Conservation (phyloP, 805 yeast genomes). For the Metahyphopichia silvanorum region DNA sequence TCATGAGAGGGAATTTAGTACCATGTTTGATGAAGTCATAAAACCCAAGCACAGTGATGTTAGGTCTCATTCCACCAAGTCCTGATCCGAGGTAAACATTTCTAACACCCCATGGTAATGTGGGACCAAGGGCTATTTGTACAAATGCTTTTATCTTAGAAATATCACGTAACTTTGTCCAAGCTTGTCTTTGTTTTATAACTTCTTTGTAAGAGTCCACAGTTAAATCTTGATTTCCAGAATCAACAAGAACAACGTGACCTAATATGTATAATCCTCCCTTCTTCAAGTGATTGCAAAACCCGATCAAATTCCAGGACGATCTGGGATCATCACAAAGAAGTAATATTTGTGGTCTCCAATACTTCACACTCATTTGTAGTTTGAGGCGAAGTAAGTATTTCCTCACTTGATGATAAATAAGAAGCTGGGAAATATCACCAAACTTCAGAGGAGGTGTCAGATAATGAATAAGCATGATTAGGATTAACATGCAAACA, state of each 20-base stretch:
- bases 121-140: slow-evolving; percentile 84
- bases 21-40: slow-evolving; percentile 59
- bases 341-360: slow-evolving; percentile 94
- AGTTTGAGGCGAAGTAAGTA: slow-evolving; percentile 77
- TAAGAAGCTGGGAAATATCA: slow-evolving; percentile 92
- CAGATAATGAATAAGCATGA: slow-evolving; percentile 78
- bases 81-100: slow-evolving; percentile 92
- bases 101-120: slow-evolving; percentile 91
- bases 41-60: slow-evolving; percentile 88
- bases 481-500: slow-evolving; percentile 59
- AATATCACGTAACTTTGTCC: slow-evolving; percentile 79
- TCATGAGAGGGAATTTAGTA: slow-evolving; percentile 22
- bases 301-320: slow-evolving; percentile 85
- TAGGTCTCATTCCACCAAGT: slow-evolving; percentile 97
- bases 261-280: slow-evolving; percentile 94
- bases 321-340: slow-evolving; percentile 90
- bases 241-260: slow-evolving; percentile 72
- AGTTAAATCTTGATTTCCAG: slow-evolving; percentile 23
- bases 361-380: slow-evolving; percentile 88
- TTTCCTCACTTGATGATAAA: slow-evolving; percentile 95
- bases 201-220: slow-evolving; percentile 60
- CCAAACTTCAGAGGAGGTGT: slow-evolving; percentile 98
- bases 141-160: slow-evolving; percentile 87
- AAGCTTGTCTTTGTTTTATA: slow-evolving; percentile 69
- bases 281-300: slow-evolving; percentile 91